Base-by-base conservation (phyloP, 2,329 filamentous ascomycete species). In the Calonectria honghensis region DNA sequence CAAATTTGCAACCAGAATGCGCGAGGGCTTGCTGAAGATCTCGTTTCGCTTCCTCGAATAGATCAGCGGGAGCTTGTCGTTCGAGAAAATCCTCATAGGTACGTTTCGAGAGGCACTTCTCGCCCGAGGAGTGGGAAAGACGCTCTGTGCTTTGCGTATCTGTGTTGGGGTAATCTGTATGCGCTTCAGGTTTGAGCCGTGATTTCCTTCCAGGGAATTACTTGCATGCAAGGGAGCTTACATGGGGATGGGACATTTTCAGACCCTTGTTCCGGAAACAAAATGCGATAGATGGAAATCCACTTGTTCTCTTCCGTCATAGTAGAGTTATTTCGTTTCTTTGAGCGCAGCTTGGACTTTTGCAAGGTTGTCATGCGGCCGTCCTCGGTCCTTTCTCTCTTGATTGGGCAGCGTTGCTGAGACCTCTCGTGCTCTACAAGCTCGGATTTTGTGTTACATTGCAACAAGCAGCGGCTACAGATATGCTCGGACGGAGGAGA, bases 1-100 rank as follows among this genome's bases (percentile, higher is more conserved):
- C 7, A 2, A 20, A 3, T n/a, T 57, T 57, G 31, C 13, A 4
- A 18, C 50, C 16, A 29, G 52, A 57, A 31, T 32, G 7, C 5
- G 52, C 20, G 9, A 57, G 4, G 18, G 52, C 31, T n/a, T 35
- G 52, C 16, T 20, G 52, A 9, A 57, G 10, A 1, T 57, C 18
- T 57, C 29, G 29, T 20, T 57, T 35, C 1, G 32, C 29, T n/a
- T 57, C 31, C 29, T 57, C 52, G 5, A 35, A 16, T 35, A 57
- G 52, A n/a, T 57, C 52, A 1, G 9, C 20, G 4, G 52, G 52
- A 13, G 29, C 29, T 4, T 57, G 18, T 13, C n/a, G 29, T 5
- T 57, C 29, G 18, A 57, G 52, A 13, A 57, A 57, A 20, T 57
- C 52, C 29, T 57, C 52, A 32, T 57, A 57, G 16, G 29, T 31